phyloP scores from a whole-genome alignment of 2,329 filamentous ascomycete genomes.

The Fusarium falciforme region DNA sequence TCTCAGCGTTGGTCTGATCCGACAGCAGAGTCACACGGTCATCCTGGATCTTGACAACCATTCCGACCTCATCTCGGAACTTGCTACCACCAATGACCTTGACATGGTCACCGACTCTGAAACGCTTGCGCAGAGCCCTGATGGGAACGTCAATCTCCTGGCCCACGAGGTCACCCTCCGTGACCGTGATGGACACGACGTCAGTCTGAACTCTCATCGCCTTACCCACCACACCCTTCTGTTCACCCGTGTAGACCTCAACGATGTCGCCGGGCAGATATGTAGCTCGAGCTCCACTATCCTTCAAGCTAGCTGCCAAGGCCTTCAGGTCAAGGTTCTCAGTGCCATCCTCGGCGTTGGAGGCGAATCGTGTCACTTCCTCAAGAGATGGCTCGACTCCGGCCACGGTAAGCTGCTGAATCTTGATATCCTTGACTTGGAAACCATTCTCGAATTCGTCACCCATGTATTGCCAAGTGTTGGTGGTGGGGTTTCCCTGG shows the following conservation, averaged over 20 bases:
- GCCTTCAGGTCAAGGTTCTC: slow-evolving; percentile 94
- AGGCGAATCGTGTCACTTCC: slow-evolving; percentile 94
- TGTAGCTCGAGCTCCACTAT: slow-evolving; percentile 81
- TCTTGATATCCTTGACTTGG: slow-evolving; percentile 91
- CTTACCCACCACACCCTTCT: slow-evolving; percentile 88
- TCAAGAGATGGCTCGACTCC: slow-evolving; percentile 94
- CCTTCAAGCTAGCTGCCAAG: slow-evolving; percentile 89
- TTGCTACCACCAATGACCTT: slow-evolving; percentile 97
- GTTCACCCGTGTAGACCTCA: slow-evolving; percentile 95
- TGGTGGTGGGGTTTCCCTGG: slow-evolving; percentile 77
- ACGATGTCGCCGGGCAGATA: slow-evolving; percentile 96
- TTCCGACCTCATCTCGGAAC: slow-evolving; percentile 94
- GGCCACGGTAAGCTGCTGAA: slow-evolving; percentile 85
- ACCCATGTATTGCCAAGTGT: slow-evolving; percentile 85
- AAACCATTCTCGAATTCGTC: slow-evolving; percentile 95
- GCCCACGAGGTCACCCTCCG: slow-evolving; percentile 82
- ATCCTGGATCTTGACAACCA: slow-evolving; percentile 93
- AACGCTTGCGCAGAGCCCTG: slow-evolving; percentile 91
- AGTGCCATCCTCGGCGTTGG: slow-evolving; percentile 88
- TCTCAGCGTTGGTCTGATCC: slow-evolving; percentile 91
- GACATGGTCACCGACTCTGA: slow-evolving; percentile 94
- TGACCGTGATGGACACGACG: slow-evolving; percentile 89
- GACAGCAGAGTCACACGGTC: slow-evolving; percentile 93
- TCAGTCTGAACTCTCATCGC: slow-evolving; percentile 89
- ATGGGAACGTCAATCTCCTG: slow-evolving; percentile 93